Conservation (phyloP, 2,329 filamentous ascomycete genomes). For the Tothia fuscella region DNA sequence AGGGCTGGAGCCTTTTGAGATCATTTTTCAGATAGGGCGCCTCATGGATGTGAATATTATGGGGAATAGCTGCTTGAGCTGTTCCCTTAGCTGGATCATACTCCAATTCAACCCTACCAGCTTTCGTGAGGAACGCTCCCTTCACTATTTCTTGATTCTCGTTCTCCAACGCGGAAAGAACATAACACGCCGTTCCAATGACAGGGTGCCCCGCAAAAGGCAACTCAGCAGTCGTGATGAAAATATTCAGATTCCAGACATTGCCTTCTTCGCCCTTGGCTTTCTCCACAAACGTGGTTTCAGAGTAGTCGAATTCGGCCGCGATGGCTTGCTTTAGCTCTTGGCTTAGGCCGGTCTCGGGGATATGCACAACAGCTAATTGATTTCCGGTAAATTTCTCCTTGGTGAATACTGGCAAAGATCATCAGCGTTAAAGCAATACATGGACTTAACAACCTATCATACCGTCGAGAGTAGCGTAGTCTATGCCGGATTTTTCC, state of each 20-base stretch:
- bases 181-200: slow-evolving; percentile 42
- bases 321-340: slow-evolving; percentile 42
- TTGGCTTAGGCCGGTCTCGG: slow-evolving; percentile 28
- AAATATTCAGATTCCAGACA: slow-evolving; percentile 41
- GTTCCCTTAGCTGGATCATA: slow-evolving; percentile 29
- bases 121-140: slow-evolving; percentile 31
- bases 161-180: slow-evolving; percentile 22
- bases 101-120: slow-evolving; percentile 31
- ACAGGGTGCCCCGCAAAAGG: slow-evolving; percentile 49
- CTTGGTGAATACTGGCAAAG: slow-evolving; percentile 8
- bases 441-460: no score
- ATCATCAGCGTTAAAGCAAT: no score
- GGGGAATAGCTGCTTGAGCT: slow-evolving; percentile 47
- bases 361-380: slow-evolving; percentile 42
- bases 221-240: slow-evolving; percentile 38
- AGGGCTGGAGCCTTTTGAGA: slow-evolving; percentile 25
- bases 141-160: slow-evolving; percentile 17
- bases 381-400: slow-evolving; percentile 34
- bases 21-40: slow-evolving; percentile 20
- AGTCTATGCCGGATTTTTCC: background rate
- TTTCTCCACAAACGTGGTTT: slow-evolving; percentile 40
- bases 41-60: slow-evolving; percentile 51
- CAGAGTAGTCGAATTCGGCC: slow-evolving; percentile 45
- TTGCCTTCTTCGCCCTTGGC: slow-evolving; percentile 13
- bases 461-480: slow-evolving; percentile 4